A percentile compares a stretch with the other conserved stretches of the same genome.
Conservation (phyloP, 257 asterid species). For the Solanum virginianum region DNA sequence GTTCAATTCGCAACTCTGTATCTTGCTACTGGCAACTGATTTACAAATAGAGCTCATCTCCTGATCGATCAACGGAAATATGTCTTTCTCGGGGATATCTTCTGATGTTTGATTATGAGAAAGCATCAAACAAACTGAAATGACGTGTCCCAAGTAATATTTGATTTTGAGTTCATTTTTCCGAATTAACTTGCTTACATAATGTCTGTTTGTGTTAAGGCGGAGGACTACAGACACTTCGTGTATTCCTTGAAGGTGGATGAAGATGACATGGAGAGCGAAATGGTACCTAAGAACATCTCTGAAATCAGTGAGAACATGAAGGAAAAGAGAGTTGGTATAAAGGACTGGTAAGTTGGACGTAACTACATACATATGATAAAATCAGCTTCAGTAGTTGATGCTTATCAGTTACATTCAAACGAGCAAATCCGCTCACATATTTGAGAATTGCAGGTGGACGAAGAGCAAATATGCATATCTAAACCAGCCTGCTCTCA, state of each 20-base stretch:
- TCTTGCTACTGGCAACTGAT: background rate
- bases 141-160: background rate
- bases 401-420: background rate
- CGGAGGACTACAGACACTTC: conserved; percentile 20
- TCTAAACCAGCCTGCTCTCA: conserved; percentile 35
- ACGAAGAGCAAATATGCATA: conserved; percentile 57
- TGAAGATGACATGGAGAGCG: background rate
- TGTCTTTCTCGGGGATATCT: background rate
- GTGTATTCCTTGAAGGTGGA: conserved; percentile 17
- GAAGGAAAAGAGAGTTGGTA: conserved; percentile 24
- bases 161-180: background rate
- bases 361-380: background rate
- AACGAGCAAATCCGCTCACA: too few species aligned
- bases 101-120: background rate
- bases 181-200: background rate
- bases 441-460: conserved; percentile 40
- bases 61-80: background rate
- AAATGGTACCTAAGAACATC: background rate
- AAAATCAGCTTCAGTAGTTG: background rate
- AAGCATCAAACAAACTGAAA: background rate
- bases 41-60: background rate
- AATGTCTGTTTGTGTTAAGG: conserved; percentile 15
- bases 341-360: conserved; percentile 40
- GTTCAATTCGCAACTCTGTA: background rate
- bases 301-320: background rate